These are phyloP conservation scores for Agarophyton chilense DNA, from an alignment of 23 red algal genomes.

Conservation along the genomic window DNA sequence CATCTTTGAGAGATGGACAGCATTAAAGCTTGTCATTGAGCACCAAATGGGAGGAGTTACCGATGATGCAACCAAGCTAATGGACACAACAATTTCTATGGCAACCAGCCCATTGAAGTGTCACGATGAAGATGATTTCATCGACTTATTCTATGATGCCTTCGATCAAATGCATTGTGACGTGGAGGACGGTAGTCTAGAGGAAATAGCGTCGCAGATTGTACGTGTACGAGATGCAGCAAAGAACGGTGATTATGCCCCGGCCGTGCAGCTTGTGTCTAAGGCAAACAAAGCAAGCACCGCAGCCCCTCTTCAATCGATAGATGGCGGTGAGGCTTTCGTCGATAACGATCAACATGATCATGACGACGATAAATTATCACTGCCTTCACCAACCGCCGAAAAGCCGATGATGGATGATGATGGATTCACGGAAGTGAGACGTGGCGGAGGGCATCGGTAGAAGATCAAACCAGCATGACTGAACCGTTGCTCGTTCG, in stretches of 20 bases:
- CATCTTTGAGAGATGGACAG: conserved; percentile 87
- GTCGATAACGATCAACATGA: neutral
- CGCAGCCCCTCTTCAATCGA: neutral
- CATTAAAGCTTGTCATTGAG: conserved; percentile 55
- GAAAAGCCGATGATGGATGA: conserved; percentile 18
- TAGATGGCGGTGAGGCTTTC: neutral
- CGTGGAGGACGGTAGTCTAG: conserved; percentile 81
- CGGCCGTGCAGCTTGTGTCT: conserved; percentile 7
- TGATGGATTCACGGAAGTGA: conserved; percentile 50
- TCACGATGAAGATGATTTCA: conserved; percentile 50
- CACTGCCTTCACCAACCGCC: neutral
- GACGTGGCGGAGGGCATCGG: neutral
- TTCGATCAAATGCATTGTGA: conserved; percentile 82
- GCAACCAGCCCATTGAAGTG: conserved; percentile 10
- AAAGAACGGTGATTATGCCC: conserved; percentile 30
- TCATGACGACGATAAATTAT: neutral
- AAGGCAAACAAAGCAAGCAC: neutral
- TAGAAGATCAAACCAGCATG: neutral
- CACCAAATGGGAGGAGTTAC: conserved; percentile 57
- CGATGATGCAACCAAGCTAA: conserved; percentile 15
- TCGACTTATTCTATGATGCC: conserved; percentile 66
- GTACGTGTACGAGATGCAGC: conserved; percentile 48
- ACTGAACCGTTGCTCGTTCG: neutral
- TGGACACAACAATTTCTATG: conserved; percentile 33
- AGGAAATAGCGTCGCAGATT: conserved; percentile 64